Percentiles rank a stretch among this genome's conserved stretches.
These are phyloP conservation scores for Acanthamoeba healyi DNA, from an alignment of 208 protist genomes.

Conservation along the genomic window DNA sequence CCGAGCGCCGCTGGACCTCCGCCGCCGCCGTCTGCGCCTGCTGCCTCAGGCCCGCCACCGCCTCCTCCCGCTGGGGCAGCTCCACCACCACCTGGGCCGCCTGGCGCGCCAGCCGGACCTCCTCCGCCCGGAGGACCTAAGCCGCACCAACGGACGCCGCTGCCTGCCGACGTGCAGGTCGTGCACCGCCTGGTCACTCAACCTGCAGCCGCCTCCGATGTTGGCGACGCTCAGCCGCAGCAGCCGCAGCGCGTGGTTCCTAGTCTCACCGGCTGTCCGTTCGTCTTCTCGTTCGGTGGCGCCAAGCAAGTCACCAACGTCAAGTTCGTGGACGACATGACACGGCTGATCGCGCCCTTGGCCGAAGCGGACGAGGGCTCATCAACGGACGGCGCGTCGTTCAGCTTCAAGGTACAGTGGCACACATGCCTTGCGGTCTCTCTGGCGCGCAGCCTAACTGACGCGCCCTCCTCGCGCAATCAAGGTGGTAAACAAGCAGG, in stretches of 20 bases:
- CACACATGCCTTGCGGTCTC: too few species aligned
- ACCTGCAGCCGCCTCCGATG: background rate
- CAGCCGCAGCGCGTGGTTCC: background rate
- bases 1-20: background rate
- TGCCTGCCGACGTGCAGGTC: conserved; percentile 33
- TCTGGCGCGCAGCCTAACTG: too few species aligned
- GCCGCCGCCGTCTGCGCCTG: background rate
- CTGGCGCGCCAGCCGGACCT: background rate
- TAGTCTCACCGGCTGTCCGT: background rate
- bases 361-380: background rate
- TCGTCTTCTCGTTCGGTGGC: background rate
- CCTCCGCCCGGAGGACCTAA: background rate
- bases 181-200: background rate
- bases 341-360: background rate
- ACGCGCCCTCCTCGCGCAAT: too few species aligned
- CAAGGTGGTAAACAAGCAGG: conserved; percentile 28
- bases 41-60: background rate
- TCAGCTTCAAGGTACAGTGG: too few species aligned
- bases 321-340: background rate
- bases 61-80: background rate
- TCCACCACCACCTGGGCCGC: background rate
- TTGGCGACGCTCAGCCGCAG: background rate
- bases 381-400: too few species aligned
- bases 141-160: background rate
- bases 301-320: background rate